phyloP scores from a whole-genome alignment of 1,139 yeast species.

The Candida tropicalis region DNA sequence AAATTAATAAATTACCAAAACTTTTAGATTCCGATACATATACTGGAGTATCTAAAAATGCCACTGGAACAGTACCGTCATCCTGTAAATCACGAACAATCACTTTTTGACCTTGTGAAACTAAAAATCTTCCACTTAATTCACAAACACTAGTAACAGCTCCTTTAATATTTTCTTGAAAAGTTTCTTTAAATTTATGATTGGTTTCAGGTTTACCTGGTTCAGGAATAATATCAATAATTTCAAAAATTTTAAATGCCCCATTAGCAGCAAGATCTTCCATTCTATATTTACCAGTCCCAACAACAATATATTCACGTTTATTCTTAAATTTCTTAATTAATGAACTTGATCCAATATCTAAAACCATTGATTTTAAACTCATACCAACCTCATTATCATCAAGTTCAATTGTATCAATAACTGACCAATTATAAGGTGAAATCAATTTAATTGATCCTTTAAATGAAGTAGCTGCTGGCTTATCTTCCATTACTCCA shows the following conservation, averaged over 20 bases:
- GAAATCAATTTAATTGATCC: slow-evolving; percentile 70
- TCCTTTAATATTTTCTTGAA: slow-evolving; percentile 78
- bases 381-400: slow-evolving; percentile 69
- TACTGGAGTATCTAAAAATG: slow-evolving; percentile 83
- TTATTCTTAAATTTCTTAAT: slow-evolving; percentile 53
- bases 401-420: slow-evolving; percentile 67
- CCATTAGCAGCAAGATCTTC: slow-evolving; percentile 89
- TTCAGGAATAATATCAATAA: slow-evolving; percentile 86
- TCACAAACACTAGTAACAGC: slow-evolving; percentile 81
- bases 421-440: slow-evolving; percentile 74
- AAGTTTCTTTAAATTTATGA: slow-evolving; percentile 75
- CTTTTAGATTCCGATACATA: slow-evolving; percentile 80
- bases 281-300: slow-evolving; percentile 74
- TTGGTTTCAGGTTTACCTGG: slow-evolving; percentile 86
- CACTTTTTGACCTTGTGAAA: slow-evolving; percentile 87
- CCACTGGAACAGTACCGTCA: slow-evolving; percentile 89
- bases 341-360: slow-evolving; percentile 37
- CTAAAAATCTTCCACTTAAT: slow-evolving; percentile 80
- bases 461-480: slow-evolving; percentile 53
- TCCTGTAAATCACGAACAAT: slow-evolving; percentile 82
- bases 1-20: slow-evolving; percentile 73
- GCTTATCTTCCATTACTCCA: slow-evolving; percentile 54
- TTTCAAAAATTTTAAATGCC: slow-evolving; percentile 70
- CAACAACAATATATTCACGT: slow-evolving; percentile 74
- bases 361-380: slow-evolving; percentile 61